Conservation (phyloP, 192 early-diverging fungal genomes). For the Coemansia sp. region DNA sequence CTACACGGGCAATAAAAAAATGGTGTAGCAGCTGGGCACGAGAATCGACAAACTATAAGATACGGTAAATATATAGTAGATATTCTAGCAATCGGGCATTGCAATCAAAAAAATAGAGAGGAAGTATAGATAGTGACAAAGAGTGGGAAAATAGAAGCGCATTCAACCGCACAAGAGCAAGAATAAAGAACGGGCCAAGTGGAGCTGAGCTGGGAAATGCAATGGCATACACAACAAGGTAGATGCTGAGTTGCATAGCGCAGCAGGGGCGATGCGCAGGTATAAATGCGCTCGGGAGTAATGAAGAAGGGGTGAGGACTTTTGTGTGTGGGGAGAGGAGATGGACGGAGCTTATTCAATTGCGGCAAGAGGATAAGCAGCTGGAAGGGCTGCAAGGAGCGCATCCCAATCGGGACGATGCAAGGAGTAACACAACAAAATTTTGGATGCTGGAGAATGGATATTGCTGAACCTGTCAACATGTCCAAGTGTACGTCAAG, state of each 20-base stretch:
- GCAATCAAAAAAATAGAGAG: slow-evolving; percentile 5
- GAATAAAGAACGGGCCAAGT: background rate
- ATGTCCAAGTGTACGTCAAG: slow-evolving; percentile 15
- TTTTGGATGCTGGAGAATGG: slow-evolving; percentile 19
- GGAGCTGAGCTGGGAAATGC: slow-evolving; percentile 8
- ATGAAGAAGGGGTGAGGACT: background rate
- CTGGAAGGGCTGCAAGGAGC: slow-evolving; percentile 18
- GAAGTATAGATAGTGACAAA: background rate
- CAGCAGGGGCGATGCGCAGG: slow-evolving; percentile 4
- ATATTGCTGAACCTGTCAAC: slow-evolving; percentile 10
- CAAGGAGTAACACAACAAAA: slow-evolving; percentile 6
- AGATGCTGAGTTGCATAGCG: background rate
- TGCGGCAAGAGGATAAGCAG: slow-evolving; percentile 14
- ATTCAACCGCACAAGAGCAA: background rate
- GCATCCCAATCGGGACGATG: slow-evolving; percentile 17
- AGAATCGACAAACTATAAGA: background rate
- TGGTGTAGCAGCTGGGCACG: background rate
- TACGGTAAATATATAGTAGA: slow-evolving; percentile 2
- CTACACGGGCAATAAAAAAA: background rate
- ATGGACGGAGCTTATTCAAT: slow-evolving; percentile 2
- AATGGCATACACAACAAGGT: background rate
- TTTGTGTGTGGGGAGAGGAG: background rate
- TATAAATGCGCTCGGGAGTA: slow-evolving; percentile 10
- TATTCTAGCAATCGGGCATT: slow-evolving; percentile 5
- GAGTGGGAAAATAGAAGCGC: background rate